Base-by-base conservation (phyloP, 139 green algal species). In the Astrephomene gubernaculifera region DNA sequence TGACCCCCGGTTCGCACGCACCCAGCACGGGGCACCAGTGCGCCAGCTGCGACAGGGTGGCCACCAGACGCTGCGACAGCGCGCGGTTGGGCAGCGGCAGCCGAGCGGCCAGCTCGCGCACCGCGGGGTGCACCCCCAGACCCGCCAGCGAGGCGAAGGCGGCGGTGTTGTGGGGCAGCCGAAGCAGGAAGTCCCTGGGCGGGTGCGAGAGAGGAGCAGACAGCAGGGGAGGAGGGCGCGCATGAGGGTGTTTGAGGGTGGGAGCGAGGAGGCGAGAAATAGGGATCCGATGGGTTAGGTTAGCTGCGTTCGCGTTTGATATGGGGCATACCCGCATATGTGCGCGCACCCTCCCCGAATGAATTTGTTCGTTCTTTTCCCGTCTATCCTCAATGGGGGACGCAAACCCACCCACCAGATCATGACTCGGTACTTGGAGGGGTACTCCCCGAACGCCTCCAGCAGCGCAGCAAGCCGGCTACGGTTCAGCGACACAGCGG, bases 341-440 rank as follows among this genome's bases (percentile, higher is more conserved):
- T n/a, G n/a, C n/a, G n/a, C n/a, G n/a, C n/a, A n/a, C n/a, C n/a
- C n/a, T n/a, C n/a, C n/a, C n/a, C n/a, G n/a, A n/a, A n/a, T n/a
- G n/a, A n/a, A n/a, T n/a, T n/a, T n/a, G n/a, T n/a, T n/a, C n/a
- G n/a, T n/a, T n/a, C n/a, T n/a, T n/a, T n/a, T n/a, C n/a, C n/a
- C n/a, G n/a, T n/a, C n/a, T n/a, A n/a, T n/a, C n/a, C n/a, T n/a
- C n/a, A n/a, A n/a, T n/a, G n/a, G n/a, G n/a, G n/a, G n/a, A n/a
- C n/a, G n/a, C n/a, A n/a, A n/a, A n/a, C n/a, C n/a, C n/a, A n/a
- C 89, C 39, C 36, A 92, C 91, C 93, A 96, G 41, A 94, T 92
- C 25, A 94, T 43, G 31, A 91, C 61, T 35, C 93, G 83, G 80
- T 96, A 94, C 64, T 89, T 88, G n/a, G 84, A 67, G 6, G 93